Percentiles rank a stretch among this genome's conserved stretches.
phyloP scores from a whole-genome alignment of 2,329 filamentous ascomycete species.

The Stachybotrys elegans region DNA sequence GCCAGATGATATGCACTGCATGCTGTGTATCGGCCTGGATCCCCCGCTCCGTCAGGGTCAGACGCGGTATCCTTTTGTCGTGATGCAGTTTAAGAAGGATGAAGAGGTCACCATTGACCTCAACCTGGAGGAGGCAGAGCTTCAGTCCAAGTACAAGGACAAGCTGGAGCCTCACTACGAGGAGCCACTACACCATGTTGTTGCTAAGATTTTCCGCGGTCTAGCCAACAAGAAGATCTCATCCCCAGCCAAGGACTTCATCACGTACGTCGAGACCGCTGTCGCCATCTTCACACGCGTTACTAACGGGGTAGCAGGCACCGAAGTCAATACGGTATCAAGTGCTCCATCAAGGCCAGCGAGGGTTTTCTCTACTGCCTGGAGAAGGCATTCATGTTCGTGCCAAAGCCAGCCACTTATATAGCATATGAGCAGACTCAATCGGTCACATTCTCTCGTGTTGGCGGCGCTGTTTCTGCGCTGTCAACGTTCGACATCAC shows the following conservation, averaged over 20 bases:
- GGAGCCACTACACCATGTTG: conserved; percentile 85
- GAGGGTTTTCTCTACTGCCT: conserved; percentile 96
- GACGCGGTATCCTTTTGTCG: conserved; percentile 94
- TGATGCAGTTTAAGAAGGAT: conserved; percentile 98
- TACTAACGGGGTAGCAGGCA: conserved; percentile 50
- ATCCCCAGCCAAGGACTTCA: conserved; percentile 89
- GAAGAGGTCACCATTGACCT: conserved; percentile 95
- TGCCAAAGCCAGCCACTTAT: conserved; percentile 96
- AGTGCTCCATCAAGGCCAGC: conserved; percentile 99
- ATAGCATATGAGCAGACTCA: conserved; percentile 91
- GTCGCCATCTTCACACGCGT: conserved; percentile 5
- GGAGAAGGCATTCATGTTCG: conserved; percentile 98
- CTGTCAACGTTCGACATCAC: conserved; percentile 97
- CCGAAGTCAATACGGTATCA: conserved; percentile 90
- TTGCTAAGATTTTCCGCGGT: conserved; percentile 92
- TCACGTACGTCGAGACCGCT: conserved; percentile 48
- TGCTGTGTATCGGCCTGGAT: conserved; percentile 91
- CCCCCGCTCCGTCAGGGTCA: conserved; percentile 94
- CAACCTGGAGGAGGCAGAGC: conserved; percentile 87
- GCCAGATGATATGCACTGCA: conserved; percentile 93
- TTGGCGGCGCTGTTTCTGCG: conserved; percentile 88
- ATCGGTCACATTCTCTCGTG: conserved; percentile 90
- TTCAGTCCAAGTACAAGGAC: conserved; percentile 81
- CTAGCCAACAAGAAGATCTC: conserved; percentile 93
- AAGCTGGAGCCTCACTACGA: conserved; percentile 89